phyloP scores from a whole-genome alignment of 495 filamentous ascomycete genomes.

The Darksidea phi region DNA sequence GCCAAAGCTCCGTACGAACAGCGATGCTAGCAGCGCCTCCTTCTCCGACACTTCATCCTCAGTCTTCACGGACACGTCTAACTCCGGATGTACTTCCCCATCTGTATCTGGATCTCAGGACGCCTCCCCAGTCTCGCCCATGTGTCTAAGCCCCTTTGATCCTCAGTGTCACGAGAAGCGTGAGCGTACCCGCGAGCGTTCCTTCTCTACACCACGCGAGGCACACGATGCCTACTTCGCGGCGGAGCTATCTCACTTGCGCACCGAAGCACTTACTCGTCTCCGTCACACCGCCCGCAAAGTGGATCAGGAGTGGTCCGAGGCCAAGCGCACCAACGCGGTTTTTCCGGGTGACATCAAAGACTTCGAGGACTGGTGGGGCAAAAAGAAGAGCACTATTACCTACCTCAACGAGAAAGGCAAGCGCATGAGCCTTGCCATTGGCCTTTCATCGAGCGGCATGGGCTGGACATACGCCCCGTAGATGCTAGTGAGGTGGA shows the following conservation, averaged over 20 bases:
- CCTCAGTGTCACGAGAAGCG: neutral
- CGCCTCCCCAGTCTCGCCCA: slow-evolving; percentile 18
- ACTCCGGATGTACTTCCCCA: slow-evolving; percentile 8
- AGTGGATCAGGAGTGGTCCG: slow-evolving; percentile 23
- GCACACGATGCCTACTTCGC: slow-evolving; percentile 30
- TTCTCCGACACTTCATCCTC: slow-evolving; percentile 3
- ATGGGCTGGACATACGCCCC: slow-evolving; percentile 26
- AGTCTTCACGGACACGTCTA: slow-evolving; percentile 7
- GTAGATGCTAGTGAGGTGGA: slow-evolving; percentile 32
- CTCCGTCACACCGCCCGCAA: slow-evolving; percentile 29
- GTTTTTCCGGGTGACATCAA: neutral
- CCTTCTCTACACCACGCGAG: slow-evolving; percentile 29
- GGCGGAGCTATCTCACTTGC: slow-evolving; percentile 32
- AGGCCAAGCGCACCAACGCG: slow-evolving; percentile 13
- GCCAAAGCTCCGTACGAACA: slow-evolving; percentile 4
- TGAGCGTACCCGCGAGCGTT: slow-evolving; percentile 16
- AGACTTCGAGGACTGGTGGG: slow-evolving; percentile 31
- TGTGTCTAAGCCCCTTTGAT: slow-evolving; percentile 16
- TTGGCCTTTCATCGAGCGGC: slow-evolving; percentile 13
- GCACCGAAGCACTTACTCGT: slow-evolving; percentile 31
- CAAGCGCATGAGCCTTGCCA: slow-evolving; percentile 8
- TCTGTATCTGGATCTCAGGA: slow-evolving; percentile 4
- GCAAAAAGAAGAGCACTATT: slow-evolving; percentile 20
- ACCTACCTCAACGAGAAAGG: slow-evolving; percentile 12
- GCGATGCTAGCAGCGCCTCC: slow-evolving; percentile 18